Conservation (phyloP, 495 filamentous ascomycete species). For the Terfezia claveryi region DNA sequence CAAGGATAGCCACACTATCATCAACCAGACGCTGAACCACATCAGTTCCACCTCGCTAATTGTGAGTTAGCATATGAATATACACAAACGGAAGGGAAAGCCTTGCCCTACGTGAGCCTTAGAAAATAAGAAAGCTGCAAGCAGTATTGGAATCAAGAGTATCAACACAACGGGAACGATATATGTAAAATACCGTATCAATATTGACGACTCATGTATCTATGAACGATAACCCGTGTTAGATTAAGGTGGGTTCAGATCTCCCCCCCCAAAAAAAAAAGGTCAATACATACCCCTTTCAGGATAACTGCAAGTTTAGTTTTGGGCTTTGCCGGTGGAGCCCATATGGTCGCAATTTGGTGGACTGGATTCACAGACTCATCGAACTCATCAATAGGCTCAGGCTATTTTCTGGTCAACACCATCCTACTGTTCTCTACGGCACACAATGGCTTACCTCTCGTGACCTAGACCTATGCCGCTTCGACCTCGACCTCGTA, state of each 20-base stretch:
- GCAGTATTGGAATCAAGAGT: slow-evolving; percentile 57
- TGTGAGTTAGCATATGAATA: not conserved
- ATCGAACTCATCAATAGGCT: slow-evolving; percentile 68
- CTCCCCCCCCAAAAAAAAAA: not conserved
- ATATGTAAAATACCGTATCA: slow-evolving; percentile 73
- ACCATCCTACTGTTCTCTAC: no score
- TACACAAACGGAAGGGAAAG: no score
- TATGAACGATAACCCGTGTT: slow-evolving; percentile 15
- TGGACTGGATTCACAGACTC: slow-evolving; percentile 51
- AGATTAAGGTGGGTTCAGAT: slow-evolving; percentile 27
- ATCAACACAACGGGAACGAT: slow-evolving; percentile 53
- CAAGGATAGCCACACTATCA: slow-evolving; percentile 77
- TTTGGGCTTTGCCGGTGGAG: slow-evolving; percentile 42
- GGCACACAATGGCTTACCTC: no score
- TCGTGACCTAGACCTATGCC: no score
- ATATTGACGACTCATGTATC: slow-evolving; percentile 50
- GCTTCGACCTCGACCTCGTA: no score
- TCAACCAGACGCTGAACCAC: slow-evolving; percentile 91
- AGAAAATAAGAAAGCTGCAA: slow-evolving; percentile 46
- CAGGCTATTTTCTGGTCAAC: slow-evolving; percentile 23
- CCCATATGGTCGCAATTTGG: slow-evolving; percentile 41
- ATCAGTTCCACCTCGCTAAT: slow-evolving; percentile 26
- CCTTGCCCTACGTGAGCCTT: slow-evolving; percentile 55
- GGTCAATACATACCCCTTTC: slow-evolving; percentile 23
- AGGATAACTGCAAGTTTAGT: slow-evolving; percentile 38